Evolutionary conservation across 1,139 yeast genomes (phyloP).

Genomic region (Yamadazyma aaseri): DNA sequence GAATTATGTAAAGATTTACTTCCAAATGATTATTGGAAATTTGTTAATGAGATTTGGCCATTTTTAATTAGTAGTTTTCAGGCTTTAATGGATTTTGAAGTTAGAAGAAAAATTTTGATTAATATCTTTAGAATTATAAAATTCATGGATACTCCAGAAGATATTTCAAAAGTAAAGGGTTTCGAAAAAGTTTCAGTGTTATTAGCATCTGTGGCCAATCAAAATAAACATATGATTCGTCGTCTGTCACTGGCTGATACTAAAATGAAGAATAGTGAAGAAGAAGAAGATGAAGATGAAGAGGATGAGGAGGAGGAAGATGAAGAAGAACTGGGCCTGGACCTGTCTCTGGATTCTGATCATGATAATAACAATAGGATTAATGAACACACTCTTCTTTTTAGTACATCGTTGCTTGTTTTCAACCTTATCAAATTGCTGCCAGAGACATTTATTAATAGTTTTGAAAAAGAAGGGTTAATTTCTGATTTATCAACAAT

Average conservation of each 20-base stretch:
- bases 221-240: slow-evolving; percentile 36
- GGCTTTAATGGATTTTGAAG: slow-evolving; percentile 68
- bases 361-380: slow-evolving; percentile 7
- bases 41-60: slow-evolving; percentile 54
- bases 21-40: slow-evolving; percentile 32
- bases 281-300: slow-evolving; percentile 12
- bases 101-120: slow-evolving; percentile 61
- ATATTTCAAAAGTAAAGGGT: slow-evolving; percentile 20
- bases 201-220: slow-evolving; percentile 71
- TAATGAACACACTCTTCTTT: slow-evolving; percentile 13
- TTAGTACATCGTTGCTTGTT: slow-evolving; percentile 13
- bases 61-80: slow-evolving; percentile 70
- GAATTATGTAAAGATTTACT: slow-evolving; percentile 22
- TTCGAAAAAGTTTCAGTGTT: slow-evolving; percentile 43
- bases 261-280: slow-evolving; percentile 13
- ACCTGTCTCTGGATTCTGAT: slow-evolving; percentile 8
- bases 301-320: slow-evolving; percentile 12
- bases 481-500: slow-evolving; percentile 47
- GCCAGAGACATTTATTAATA: slow-evolving; percentile 28
- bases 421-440: slow-evolving; percentile 13
- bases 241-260: slow-evolving; percentile 10
- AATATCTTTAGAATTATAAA: slow-evolving; percentile 54
- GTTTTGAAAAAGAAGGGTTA: slow-evolving; percentile 73
- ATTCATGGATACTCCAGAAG: slow-evolving; percentile 23
- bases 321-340: slow-evolving; percentile 8